Conservation (phyloP, 805 yeast genomes). For the Lachancea sp. region DNA sequence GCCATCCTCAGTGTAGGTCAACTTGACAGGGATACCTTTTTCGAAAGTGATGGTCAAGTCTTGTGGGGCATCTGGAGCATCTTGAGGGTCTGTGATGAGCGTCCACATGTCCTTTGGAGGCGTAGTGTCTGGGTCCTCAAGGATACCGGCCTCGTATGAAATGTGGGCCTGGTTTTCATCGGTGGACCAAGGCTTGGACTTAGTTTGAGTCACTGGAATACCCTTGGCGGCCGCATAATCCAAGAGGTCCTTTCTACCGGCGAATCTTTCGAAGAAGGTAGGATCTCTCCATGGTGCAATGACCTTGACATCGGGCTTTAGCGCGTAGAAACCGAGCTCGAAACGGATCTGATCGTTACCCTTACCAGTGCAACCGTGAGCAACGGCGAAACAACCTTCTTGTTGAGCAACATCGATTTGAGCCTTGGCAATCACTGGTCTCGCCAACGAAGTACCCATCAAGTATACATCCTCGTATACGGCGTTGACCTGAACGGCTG, state of each 20-base stretch:
- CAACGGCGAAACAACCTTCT: slow-evolving; percentile 97
- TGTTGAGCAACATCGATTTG: slow-evolving; percentile 95
- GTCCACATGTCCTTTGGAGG: slow-evolving; percentile 99
- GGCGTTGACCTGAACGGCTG: slow-evolving; percentile 96
- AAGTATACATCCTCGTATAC: slow-evolving; percentile 96
- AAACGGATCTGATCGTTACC: slow-evolving; percentile 99
- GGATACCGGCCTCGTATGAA: slow-evolving; percentile 98
- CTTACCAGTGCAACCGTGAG: slow-evolving; percentile 99
- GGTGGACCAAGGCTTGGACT: slow-evolving; percentile 99
- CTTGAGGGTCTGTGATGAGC: slow-evolving; percentile 89
- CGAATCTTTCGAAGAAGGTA: slow-evolving; percentile 86
- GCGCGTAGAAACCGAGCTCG: slow-evolving; percentile 93
- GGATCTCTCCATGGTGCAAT: slow-evolving; percentile 99
- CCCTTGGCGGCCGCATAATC: slow-evolving; percentile 89
- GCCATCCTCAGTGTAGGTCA: slow-evolving; percentile 56
- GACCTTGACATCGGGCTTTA: slow-evolving; percentile 93
- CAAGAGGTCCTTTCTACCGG: slow-evolving; percentile 94
- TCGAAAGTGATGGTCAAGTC: slow-evolving; percentile 74
- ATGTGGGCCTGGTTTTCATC: slow-evolving; percentile 99
- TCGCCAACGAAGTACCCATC: slow-evolving; percentile 94
- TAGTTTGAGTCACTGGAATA: slow-evolving; percentile 94
- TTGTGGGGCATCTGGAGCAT: slow-evolving; percentile 93
- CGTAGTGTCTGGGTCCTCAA: slow-evolving; percentile 97
- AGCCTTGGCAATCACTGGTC: slow-evolving; percentile 98
- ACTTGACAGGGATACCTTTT: slow-evolving; percentile 83